Percentiles rank a stretch among this genome's conserved stretches.
Evolutionary conservation across 2,329 filamentous ascomycete genomes (phyloP).

Genomic region (Xylaria sp.): DNA sequence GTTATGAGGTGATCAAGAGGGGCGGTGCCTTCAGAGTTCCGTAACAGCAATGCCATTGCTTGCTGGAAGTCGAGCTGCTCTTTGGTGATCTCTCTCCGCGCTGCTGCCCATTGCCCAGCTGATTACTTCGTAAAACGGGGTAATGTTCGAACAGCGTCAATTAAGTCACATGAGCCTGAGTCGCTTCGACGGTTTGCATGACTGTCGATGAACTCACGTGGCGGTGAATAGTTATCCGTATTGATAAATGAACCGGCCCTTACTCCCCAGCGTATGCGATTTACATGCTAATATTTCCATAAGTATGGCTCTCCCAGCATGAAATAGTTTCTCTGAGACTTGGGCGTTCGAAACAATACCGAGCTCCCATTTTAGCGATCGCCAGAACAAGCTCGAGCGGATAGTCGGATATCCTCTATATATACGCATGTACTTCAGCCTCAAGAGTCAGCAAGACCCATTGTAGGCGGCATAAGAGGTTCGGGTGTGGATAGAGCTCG

Average conservation of each 20-base stretch:
- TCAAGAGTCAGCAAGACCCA: too few species aligned
- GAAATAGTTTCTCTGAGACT: constrained; percentile 9
- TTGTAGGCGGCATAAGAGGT: too few species aligned
- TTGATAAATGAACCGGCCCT: background rate
- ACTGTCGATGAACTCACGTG: too few species aligned
- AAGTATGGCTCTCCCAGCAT: constrained; percentile 1
- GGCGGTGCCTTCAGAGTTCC: constrained; percentile 7
- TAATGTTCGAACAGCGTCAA: background rate
- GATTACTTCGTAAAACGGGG: constrained; percentile 12
- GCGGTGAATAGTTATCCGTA: too few species aligned
- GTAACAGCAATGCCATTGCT: constrained; percentile 4
- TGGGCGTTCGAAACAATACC: constrained; percentile 11
- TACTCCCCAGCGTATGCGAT: background rate
- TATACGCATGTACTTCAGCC: too few species aligned
- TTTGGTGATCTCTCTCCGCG: constrained; percentile 2
- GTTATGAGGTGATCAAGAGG: constrained; percentile 5
- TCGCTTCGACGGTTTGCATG: too few species aligned
- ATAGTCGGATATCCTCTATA: background rate
- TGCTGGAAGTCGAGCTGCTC: constrained; percentile 14
- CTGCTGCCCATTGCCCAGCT: constrained; percentile 2
- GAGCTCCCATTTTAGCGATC: constrained; percentile 8
- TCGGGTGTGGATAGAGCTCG: too few species aligned
- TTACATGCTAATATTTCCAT: background rate
- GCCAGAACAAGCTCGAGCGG: constrained; percentile 8
- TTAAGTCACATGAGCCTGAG: too few species aligned